Base-by-base conservation (phyloP, 176 grass and related monocot species). In the Phyllostachys edulis region DNA sequence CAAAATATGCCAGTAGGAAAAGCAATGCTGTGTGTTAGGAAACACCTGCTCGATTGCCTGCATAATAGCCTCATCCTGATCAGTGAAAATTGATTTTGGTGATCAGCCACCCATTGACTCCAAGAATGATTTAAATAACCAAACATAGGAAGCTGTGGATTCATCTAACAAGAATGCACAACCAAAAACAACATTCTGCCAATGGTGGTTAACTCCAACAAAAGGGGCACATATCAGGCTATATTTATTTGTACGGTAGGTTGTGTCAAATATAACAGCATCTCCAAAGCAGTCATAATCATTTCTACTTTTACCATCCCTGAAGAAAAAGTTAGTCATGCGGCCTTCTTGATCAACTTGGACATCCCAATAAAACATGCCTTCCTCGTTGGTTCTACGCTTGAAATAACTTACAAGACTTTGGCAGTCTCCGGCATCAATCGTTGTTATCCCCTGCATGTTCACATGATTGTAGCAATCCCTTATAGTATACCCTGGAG, bases 271-370 rank as follows among this genome's bases (percentile, higher is more conserved):
- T 49, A 94, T 85, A 63, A 97, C 56, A 63, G 89, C 92, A 90
- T 97, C 92, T 73, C 94, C 94, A 88, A 97, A 97, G 81, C 87
- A 92, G 55, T 92, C 90, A 77, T 86, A 97, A 81, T 97, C 92
- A 67, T 82, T 93, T 87, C 83, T 87, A 69, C 88, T 88, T 77
- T 90, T 94, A 74, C 85, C 86, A 90, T 97, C 92, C 62, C 89
- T 88, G 90, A 89, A 97, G 80, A 97, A 94, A 75, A 97, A 92
- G 73, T 92, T 94, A 15, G 90, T 90, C 78, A 87, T 85, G 32
- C 87, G 90, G 55, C 90, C 88, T 71, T 94, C 85, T 81, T 90
- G 92, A 86, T 97, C 94, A 84, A 94, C 89, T 80, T 91, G 91
- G 44, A 90, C 89, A 65, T 93, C 94, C 87, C 91, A 97, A 72